phyloP scores from a whole-genome alignment of 2,329 filamentous ascomycete species.

The Esteya vermicola region DNA sequence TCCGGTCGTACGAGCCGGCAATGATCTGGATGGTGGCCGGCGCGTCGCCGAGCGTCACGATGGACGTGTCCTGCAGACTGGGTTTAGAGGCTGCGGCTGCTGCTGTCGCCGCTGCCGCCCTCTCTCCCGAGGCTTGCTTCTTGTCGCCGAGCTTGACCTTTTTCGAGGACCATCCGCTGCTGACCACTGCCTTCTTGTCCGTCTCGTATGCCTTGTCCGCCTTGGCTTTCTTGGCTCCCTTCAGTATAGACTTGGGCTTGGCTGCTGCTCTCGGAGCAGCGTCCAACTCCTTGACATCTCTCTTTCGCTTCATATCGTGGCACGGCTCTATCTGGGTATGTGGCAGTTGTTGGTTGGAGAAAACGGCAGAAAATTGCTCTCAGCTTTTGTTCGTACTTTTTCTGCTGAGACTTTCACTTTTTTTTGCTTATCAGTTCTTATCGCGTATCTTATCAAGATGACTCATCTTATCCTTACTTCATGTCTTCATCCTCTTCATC shows the following conservation, averaged over 20 bases:
- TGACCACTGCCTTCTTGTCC: not conserved
- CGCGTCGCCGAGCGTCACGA: conserved; percentile 1
- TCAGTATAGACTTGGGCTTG: not conserved
- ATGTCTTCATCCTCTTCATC: not conserved
- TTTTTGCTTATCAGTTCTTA: conserved; percentile 9
- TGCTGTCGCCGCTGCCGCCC: not conserved
- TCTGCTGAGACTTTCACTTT: not conserved
- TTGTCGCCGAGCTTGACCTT: conserved; percentile 2
- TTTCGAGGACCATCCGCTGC: conserved; percentile 1
- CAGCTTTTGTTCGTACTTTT: conserved; percentile 3
- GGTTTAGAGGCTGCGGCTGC: not conserved
- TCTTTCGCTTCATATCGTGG: conserved; percentile 11
- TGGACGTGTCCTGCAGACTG: not conserved
- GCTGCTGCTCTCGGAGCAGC: not conserved
- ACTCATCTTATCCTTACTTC: not conserved
- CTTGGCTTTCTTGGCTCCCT: not conserved
- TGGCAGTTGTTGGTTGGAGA: not conserved
- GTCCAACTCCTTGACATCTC: conserved; percentile 4
- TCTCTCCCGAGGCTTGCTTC: too few species aligned
- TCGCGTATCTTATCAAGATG: conserved; percentile 4
- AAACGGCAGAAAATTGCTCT: not conserved
- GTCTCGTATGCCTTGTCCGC: too few species aligned
- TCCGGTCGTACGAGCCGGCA: conserved; percentile 84
- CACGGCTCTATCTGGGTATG: too few species aligned
- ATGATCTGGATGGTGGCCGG: conserved; percentile 68